Evolutionary conservation across 2,329 filamentous ascomycete species (phyloP).

Genomic region (Curvularia lunata): DNA sequence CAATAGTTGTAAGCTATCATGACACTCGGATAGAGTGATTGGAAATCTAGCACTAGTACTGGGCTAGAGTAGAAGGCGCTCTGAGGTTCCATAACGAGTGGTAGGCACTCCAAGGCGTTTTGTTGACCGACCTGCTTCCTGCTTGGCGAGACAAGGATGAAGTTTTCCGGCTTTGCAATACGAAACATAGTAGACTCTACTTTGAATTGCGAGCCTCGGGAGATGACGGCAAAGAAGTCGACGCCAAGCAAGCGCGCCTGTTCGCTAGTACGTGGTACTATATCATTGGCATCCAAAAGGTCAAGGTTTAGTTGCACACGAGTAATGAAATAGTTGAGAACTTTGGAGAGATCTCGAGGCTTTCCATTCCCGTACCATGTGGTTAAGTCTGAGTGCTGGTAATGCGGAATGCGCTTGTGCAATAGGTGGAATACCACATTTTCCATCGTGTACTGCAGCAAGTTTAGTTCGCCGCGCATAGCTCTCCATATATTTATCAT

Average conservation of each 20-base stretch:
- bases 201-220: conserved; percentile 95
- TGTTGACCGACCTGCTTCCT: conserved; percentile 91
- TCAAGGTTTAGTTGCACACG: conserved; percentile 85
- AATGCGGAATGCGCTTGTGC: conserved; percentile 86
- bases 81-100: conserved; percentile 96
- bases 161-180: conserved; percentile 96
- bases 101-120: conserved; percentile 92
- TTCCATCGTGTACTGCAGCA: conserved; percentile 95
- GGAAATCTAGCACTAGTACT: conserved; percentile 90
- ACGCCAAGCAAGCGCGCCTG: conserved; percentile 91
- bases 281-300: conserved; percentile 87
- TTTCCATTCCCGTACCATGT: conserved; percentile 77
- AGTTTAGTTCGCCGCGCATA: conserved; percentile 89
- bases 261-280: conserved; percentile 88
- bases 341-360: conserved; percentile 71
- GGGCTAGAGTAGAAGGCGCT: conserved; percentile 93
- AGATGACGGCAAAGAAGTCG: conserved; percentile 97
- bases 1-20: conserved; percentile 99
- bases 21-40: conserved; percentile 93
- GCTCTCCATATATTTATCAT: conserved; percentile 98
- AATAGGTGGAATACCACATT: conserved; percentile 93
- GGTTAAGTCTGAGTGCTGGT: conserved; percentile 78
- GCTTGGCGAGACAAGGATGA: conserved; percentile 86
- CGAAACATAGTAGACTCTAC: conserved; percentile 99
- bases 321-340: conserved; percentile 77